phyloP scores from a whole-genome alignment of 2,329 filamentous ascomycete genomes.

The Bimuria novae-zelandiae region DNA sequence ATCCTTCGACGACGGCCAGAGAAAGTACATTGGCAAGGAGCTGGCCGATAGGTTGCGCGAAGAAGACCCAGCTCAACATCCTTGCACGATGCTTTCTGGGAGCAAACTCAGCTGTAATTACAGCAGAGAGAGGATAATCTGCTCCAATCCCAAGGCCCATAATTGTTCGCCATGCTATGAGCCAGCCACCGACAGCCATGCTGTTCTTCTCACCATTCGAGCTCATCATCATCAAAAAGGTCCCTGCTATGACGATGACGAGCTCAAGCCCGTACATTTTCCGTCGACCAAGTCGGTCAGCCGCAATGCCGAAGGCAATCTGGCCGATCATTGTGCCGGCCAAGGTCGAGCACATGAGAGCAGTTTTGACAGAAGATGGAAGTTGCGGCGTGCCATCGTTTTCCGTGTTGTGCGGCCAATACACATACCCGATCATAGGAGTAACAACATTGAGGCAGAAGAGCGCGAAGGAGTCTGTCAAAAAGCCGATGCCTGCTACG shows the following conservation, averaged over 20 bases:
- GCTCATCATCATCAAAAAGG: constrained; percentile 46
- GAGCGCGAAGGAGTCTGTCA: constrained; percentile 48
- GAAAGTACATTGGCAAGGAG: constrained; percentile 38
- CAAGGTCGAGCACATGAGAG: constrained; percentile 46
- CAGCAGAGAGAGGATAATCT: constrained; percentile 46
- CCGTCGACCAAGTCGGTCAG: constrained; percentile 44
- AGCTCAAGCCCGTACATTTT: constrained; percentile 49
- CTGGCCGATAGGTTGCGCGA: constrained; percentile 50
- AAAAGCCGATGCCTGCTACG: constrained; percentile 48
- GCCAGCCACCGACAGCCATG: constrained; percentile 46
- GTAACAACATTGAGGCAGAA: constrained; percentile 49
- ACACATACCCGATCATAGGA: constrained; percentile 47
- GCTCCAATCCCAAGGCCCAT: constrained; percentile 49
- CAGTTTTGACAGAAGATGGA: constrained; percentile 39
- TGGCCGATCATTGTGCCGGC: constrained; percentile 47
- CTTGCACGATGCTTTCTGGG: constrained; percentile 43
- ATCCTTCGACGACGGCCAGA: constrained; percentile 32
- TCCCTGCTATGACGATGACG: constrained; percentile 48
- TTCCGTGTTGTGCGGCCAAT: constrained; percentile 35
- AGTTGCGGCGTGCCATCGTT: constrained; percentile 28
- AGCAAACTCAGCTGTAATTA: constrained; percentile 48
- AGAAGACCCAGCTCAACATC: constrained; percentile 50
- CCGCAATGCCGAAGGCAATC: constrained; percentile 45
- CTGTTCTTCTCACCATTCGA: constrained; percentile 41
- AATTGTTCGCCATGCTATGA: constrained; percentile 47